phyloP scores from a whole-genome alignment of 2,329 filamentous ascomycete species.

The Rutstroemia sp. region DNA sequence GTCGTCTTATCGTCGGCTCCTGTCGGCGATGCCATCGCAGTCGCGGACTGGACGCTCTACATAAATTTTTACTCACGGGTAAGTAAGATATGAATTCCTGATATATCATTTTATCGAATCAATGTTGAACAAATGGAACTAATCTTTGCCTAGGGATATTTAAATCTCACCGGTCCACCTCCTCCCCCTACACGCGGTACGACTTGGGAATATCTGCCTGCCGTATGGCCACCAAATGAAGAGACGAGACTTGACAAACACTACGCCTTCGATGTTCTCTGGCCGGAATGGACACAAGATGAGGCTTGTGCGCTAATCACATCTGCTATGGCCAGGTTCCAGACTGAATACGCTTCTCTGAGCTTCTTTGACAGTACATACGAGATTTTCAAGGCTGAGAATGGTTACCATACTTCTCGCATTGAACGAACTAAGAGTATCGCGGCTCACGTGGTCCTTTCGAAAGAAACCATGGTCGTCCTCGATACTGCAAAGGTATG shows the following conservation, averaged over 20 bases:
- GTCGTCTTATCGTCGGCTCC: constrained; percentile 6
- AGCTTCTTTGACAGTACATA: constrained; percentile 29
- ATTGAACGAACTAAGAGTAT: constrained; percentile 29
- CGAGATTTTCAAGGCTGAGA: constrained; percentile 29
- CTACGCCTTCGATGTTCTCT: constrained; percentile 19
- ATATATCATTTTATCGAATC: not conserved
- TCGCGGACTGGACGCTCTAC: constrained; percentile 11
- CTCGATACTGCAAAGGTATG: constrained; percentile 30
- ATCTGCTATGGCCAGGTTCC: constrained; percentile 24
- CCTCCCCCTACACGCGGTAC: constrained; percentile 24
- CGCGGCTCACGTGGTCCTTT: constrained; percentile 32
- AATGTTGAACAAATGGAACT: not conserved
- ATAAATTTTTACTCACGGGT: constrained; percentile 16
- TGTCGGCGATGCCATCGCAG: not conserved
- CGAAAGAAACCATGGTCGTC: constrained; percentile 29
- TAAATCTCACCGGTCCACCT: constrained; percentile 30
- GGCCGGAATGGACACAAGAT: constrained; percentile 17
- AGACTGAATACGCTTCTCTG: constrained; percentile 25
- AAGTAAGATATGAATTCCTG: not conserved
- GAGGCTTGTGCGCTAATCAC: constrained; percentile 19
- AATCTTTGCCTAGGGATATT: constrained; percentile 26
- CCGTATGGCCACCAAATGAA: constrained; percentile 26
- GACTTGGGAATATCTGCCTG: constrained; percentile 25
- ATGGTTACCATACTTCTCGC: constrained; percentile 22
- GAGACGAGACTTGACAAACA: constrained; percentile 19